phyloP scores from a whole-genome alignment of 106 monocot species.

The Triglochin maritima region DNA sequence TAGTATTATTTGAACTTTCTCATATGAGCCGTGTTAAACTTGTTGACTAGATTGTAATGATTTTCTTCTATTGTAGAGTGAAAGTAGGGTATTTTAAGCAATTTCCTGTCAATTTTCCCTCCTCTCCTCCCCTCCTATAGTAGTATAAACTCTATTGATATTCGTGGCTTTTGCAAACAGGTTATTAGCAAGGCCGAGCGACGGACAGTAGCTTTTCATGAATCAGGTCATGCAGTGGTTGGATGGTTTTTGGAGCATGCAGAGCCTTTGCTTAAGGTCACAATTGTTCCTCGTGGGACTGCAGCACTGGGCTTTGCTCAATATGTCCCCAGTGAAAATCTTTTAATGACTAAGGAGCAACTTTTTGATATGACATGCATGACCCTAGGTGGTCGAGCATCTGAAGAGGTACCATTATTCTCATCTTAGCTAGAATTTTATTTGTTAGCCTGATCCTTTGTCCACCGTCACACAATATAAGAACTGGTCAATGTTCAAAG shows the following conservation, averaged over 20 bases:
- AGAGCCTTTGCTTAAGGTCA: conserved; percentile 83
- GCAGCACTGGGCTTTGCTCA: conserved; percentile 89
- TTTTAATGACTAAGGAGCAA: conserved; percentile 83
- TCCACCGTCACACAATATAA: too few relatives aligned
- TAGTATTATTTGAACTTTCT: too few relatives aligned
- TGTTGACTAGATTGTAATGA: too few relatives aligned
- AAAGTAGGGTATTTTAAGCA: too few relatives aligned
- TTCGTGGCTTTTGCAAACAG: conserved; percentile 11
- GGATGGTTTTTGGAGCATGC: conserved; percentile 97
- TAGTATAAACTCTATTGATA: too few relatives aligned
- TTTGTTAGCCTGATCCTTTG: not conserved
- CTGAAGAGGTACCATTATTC: conserved; percentile 61
- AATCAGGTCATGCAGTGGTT: conserved; percentile 83
- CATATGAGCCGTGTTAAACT: too few relatives aligned
- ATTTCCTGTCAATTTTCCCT: too few relatives aligned
- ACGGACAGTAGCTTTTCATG: conserved; percentile 84
- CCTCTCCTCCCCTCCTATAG: too few relatives aligned
- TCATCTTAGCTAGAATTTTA: not conserved
- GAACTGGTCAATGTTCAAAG: too few relatives aligned
- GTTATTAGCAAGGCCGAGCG: conserved; percentile 85
- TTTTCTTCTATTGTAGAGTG: too few relatives aligned
- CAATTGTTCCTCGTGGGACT: conserved; percentile 87
- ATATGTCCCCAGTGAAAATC: conserved; percentile 87
- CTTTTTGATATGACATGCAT: conserved; percentile 94
- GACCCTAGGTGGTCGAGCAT: conserved; percentile 87